Evolutionary conservation across 2,329 filamentous ascomycete species (phyloP), one percentile per base, ranked within the genome.

Genomic region (Aureobasidium mangrovei): DNA sequence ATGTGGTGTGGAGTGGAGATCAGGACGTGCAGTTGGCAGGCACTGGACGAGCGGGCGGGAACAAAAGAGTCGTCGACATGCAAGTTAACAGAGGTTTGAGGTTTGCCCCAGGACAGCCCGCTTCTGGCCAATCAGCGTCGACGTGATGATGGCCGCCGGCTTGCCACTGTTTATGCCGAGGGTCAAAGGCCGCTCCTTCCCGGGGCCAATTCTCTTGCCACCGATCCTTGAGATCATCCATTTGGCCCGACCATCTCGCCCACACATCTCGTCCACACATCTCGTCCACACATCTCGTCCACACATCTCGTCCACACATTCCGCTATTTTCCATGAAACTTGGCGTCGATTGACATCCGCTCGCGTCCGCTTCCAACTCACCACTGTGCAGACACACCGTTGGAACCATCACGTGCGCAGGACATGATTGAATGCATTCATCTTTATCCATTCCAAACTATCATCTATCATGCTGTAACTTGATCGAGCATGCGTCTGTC

Each of bases 1-100:
- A 52, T 49, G 47, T 58, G 51, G 57, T 53, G 54, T 45, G 56
- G 43, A 45, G 53, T 47, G 49, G 56, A 58, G 59, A 59, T 55
- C 54, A 59, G 57, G 59, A 58, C 10, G 41, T 12, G 46, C 8
- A 8, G n/a, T 40, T 5, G 7, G n/a, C 9, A 40, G n/a, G 36
- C 8, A 39, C 5, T 9, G 27, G 27, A 10, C 24, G 12, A 31
- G 12, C 41, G 26, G 29, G 47, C 18, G 35, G 35, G 31, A 39
- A 32, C n/a, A 49, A 12, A 39, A 49, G 46, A 49, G 46, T 49
- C 36, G 46, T 38, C 36, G 44, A 53, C 46, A 43, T n/a, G 39
- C 31, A 33, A 42, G 32, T 18, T 18, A 18, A 18, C 18, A 18
- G 54, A 53, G 39, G 41, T 18, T 40, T 31, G 38, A 52, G 39